Evolutionary conservation across 805 yeast genomes (phyloP), one percentile per base, ranked within the genome.

Genomic region (Candida andamanensis): DNA sequence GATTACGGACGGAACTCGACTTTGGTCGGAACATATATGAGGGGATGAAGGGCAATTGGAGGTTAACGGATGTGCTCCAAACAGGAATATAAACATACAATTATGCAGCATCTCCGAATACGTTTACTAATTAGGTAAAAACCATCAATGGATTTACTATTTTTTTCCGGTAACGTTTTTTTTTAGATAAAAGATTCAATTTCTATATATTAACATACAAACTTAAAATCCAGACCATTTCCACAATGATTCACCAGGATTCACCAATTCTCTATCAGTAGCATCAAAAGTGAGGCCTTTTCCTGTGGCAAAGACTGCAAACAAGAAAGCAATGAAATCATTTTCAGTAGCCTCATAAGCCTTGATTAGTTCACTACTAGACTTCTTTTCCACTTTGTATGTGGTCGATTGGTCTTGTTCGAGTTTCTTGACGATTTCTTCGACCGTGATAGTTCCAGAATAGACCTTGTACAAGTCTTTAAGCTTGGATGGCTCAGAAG

Each of bases 401-500:
- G 52, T 59, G 19, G 48, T 54, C 28, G 69, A 39, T 8, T 44
- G 33, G 38, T 56, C 44, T 46, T 72, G 75, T 41, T 68, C 75
- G 23, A 40, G 52, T 8, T 54, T 42, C n/a, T 24, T 26, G 31
- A 61, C 49, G 4, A 70, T 47, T 12, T 70, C 60, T 35, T 59
- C 60, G 19, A 60, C 49, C 0, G 72, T 46, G 24, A 62, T 49
- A n/a, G 32, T 41, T 22, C 60, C 72, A 13, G 76, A 67, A 30
- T 57, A 59, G 20, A 73, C 47, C 45, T 67, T 61, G 13, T 74
- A 36, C 13, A 30, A 41, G 38, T 74, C 67, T 16, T 79, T 78
- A 13, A 75, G 43, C 4, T 49, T 28, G 0, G 59, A 26, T 5
- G 62, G 58, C 24, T 65, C 60, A 6, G 40, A 37, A 13, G 74